These are phyloP conservation scores for Neonectria magnoliae DNA, from an alignment of 2,329 filamentous ascomycete species.

Conservation along the genomic window DNA sequence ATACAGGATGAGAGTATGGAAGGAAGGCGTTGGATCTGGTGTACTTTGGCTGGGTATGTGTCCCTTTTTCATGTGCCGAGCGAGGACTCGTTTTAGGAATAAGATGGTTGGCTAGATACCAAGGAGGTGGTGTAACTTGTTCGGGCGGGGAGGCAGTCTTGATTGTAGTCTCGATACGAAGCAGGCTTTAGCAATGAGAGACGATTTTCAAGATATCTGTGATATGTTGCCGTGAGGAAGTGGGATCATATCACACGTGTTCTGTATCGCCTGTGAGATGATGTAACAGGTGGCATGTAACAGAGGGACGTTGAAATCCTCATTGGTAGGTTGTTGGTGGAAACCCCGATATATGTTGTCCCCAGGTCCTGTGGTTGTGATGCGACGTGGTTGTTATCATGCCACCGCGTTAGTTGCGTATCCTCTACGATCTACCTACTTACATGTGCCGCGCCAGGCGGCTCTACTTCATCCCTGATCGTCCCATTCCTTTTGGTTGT, in stretches of 20 bases:
- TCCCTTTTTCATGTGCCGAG: constrained; percentile 7
- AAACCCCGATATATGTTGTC: neutral
- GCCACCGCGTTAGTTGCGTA: neutral
- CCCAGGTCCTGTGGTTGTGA: neutral
- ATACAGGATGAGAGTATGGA: constrained; percentile 4
- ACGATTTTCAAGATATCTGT: neutral
- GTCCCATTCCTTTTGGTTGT: neutral
- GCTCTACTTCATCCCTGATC: neutral
- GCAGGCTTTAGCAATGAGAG: constrained; percentile 1
- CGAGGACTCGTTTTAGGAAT: neutral
- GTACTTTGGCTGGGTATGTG: constrained; percentile 10
- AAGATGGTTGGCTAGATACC: neutral
- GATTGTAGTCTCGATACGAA: constrained; percentile 7
- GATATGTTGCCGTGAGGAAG: neutral
- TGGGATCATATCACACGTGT: neutral
- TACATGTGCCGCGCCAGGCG: neutral
- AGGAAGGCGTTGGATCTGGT: constrained; percentile 25
- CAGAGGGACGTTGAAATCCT: neutral
- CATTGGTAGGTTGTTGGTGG: neutral
- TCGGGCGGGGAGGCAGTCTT: neutral
- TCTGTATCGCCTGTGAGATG: neutral
- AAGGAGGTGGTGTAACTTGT: neutral
- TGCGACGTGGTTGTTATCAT: neutral
- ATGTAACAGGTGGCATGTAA: neutral
- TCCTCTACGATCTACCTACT: neutral